These are phyloP conservation scores for Coemansia sp. DNA, from an alignment of 192 early-diverging fungal species.

Conservation along the genomic window DNA sequence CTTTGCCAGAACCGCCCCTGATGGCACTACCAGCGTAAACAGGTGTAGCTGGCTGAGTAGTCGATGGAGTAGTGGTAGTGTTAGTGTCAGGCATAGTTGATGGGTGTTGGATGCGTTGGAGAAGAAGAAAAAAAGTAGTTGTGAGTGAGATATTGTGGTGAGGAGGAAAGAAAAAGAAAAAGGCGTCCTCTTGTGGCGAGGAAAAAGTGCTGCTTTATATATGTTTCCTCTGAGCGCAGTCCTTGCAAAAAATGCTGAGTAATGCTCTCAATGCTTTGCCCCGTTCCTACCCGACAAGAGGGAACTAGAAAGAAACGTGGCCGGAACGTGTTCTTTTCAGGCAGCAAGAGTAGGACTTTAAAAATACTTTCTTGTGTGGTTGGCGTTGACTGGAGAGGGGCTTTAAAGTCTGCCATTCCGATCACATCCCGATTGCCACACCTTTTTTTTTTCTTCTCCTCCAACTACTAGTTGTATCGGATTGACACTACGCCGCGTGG, in stretches of 20 bases:
- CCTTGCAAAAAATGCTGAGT: not conserved
- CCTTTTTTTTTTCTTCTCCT: not conserved
- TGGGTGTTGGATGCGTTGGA: not conserved
- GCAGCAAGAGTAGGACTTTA: too few species aligned
- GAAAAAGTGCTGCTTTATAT: not conserved
- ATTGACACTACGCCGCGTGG: conserved; percentile 4
- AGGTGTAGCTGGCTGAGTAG: not conserved
- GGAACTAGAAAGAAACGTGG: not conserved
- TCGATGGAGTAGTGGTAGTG: not conserved
- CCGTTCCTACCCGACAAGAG: not conserved
- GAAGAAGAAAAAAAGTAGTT: not conserved
- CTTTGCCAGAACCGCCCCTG: too few species aligned
- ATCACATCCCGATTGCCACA: conserved; percentile 1
- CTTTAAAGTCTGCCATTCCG: conserved; percentile 2
- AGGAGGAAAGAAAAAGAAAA: not conserved
- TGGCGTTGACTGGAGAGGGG: not conserved
- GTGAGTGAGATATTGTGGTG: not conserved
- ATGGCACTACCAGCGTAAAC: not conserved
- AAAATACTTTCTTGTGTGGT: too few species aligned
- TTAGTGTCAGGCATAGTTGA: not conserved
- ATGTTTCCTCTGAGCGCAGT: not conserved
- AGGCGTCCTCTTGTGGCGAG: not conserved
- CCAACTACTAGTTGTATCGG: not conserved
- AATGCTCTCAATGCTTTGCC: not conserved
- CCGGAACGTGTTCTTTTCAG: too few species aligned